Evolutionary conservation across 345 rosid genomes (phyloP).

Genomic region (Dipteronia dyeriana): DNA sequence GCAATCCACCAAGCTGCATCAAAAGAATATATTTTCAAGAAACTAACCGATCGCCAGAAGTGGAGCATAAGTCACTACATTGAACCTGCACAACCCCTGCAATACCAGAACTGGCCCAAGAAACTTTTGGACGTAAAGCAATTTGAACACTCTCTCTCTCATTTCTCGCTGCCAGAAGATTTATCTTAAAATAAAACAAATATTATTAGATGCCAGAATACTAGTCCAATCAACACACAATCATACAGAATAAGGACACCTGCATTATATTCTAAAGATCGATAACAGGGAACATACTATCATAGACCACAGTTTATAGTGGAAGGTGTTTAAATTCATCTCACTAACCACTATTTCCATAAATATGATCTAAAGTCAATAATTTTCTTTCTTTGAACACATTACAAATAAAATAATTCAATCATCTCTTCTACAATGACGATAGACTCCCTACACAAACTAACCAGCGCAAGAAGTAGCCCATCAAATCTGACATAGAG

Average conservation of each 20-base stretch:
- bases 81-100: constrained; percentile 90
- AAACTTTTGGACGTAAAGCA: constrained; percentile 87
- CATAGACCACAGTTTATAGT: background rate
- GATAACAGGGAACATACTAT: background rate
- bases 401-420: background rate
- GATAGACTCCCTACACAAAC: background rate
- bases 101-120: constrained; percentile 68
- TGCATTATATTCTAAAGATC: background rate
- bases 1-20: constrained; percentile 3
- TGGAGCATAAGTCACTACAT: constrained; percentile 75
- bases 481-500: background rate
- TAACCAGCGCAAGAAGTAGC: background rate
- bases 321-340: background rate
- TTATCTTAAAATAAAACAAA: constrained; percentile 51
- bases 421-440: background rate
- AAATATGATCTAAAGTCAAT: background rate
- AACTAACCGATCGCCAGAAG: constrained; percentile 82
- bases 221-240: background rate
- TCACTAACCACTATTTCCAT: background rate
- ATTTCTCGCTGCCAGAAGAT: constrained; percentile 94
- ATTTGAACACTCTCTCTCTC: constrained; percentile 97
- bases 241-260: background rate
- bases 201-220: constrained; percentile 28
- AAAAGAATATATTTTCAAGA: constrained; percentile 24
- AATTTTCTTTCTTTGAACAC: background rate